Evolutionary conservation across 352 stramenopile species (phyloP), one percentile per base, ranked within the genome.

Genomic region (Pilasporangium apinafurcum): DNA sequence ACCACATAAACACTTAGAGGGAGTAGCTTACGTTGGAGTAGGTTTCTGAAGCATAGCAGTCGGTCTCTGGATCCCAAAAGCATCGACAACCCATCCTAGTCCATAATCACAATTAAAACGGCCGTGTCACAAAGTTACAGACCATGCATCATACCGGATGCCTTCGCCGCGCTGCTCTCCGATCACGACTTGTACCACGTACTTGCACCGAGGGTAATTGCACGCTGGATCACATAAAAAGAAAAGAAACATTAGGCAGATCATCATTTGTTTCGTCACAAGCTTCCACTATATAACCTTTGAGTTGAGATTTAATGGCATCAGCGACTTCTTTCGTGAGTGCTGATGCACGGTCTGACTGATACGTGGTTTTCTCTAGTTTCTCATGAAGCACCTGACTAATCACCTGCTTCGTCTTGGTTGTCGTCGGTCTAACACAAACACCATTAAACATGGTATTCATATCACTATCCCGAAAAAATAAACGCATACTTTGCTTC

Each of bases 101-200:
- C 0, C 9, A 32, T 48, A 25, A 27, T 4, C 28, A 14, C 21
- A 7, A 20, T 12, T 47, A 16, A 43, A 16, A 29, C 12, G 18
- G 0, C 25, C 9, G 17, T 36, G 17, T 3, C 10, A 10, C 17
- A 3, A 33, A 32, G 17, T 24, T 37, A 27, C 17, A 6, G 22
- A n/a, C n/a, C 12, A 21, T 12, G 20, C 18, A 20, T n/a, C 53
- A 2, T 25, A 86, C 73, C 76, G 64, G 20, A 95, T 83, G 30
- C 86, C 86, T 58, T 95, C 83, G 10, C 86, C 86, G 2, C 84
- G 70, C 38, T 95, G 84, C 44, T 96, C 86, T 14, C 86, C 86
- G 42, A 96, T 92, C 17, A 95, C 83, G 29, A 95, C 79, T 35
- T 96, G 84, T 13, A 96, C 86, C 22, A 95, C 69, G 54, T 95